Percentiles rank a stretch among this genome's conserved stretches.
Conservation (phyloP, 2,329 filamentous ascomycete species). For the Epichloe sylvatica region DNA sequence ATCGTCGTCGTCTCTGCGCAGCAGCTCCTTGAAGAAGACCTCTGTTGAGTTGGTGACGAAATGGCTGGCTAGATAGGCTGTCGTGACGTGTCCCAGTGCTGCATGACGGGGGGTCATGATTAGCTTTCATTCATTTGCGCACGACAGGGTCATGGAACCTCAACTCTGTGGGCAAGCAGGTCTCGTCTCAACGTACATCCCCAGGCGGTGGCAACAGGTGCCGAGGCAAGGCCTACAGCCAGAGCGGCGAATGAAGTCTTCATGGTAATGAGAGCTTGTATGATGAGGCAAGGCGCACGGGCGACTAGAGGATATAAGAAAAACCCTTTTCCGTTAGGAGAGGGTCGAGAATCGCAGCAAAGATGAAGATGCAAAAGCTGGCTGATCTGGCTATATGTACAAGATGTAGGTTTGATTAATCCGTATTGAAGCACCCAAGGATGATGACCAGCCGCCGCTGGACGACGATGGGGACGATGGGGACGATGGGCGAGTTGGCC, state of each 20-base stretch:
- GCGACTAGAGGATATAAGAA: not conserved
- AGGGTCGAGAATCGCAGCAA: not conserved
- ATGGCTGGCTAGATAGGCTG: conserved; percentile 47
- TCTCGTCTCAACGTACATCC: conserved; percentile 22
- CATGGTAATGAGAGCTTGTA: conserved; percentile 13
- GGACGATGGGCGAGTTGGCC: not conserved
- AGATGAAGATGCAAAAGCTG: not conserved
- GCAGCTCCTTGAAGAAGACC: conserved; percentile 41
- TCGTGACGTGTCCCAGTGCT: conserved; percentile 52
- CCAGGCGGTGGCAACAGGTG: conserved; percentile 26
- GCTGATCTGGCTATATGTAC: not conserved
- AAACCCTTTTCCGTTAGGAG: not conserved
- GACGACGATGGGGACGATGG: not conserved
- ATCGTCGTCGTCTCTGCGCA: conserved; percentile 38
- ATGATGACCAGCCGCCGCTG: no score
- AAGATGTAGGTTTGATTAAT: not conserved
- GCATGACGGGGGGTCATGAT: not conserved
- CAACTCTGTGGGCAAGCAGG: no score
- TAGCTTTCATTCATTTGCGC: not conserved
- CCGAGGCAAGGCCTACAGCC: conserved; percentile 18
- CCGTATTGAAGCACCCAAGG: no score
- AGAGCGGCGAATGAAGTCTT: conserved; percentile 18
- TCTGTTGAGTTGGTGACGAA: conserved; percentile 45
- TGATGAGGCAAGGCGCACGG: not conserved
- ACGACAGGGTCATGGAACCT: not conserved